Base-by-base conservation (phyloP, 2,329 filamentous ascomycete genomes). In the Aureobasidium musti region DNA sequence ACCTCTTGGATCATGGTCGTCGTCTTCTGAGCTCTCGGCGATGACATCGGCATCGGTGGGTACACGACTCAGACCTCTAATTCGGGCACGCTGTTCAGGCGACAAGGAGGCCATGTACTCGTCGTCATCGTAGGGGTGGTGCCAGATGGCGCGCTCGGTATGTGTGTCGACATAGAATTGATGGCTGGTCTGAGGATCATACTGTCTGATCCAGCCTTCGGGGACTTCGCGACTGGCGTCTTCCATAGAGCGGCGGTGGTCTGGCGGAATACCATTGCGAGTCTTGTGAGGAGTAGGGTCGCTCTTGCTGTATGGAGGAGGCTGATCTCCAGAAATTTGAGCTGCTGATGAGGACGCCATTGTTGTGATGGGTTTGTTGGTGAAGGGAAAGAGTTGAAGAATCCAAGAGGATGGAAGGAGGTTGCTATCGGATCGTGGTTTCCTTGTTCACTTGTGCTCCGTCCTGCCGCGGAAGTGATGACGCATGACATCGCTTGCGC, bases 111-210 rank as follows among this genome's bases (percentile, higher is more conserved):
- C 72, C 30, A 88, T 76, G 72, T 82, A 87, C 60, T 80, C 70
- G 1, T 83, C 80, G 71, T 87, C 86, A 71, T 88, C 86, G 73
- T 86, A 84, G 0, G 86, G 86, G 72, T 88, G 86, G 52, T 82
- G 79, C 86, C 86, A 88, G 70, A 85, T 86, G 66, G 82, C 83
- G 54, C 84, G 81, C 14, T 81, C 75, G 33, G 78, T 74, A 35
- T 71, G 81, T 1, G 84, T 87, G 74, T 88, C 83, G 71, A 88
- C 85, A 75, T 86, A 88, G 81, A 87, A 88, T 71, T 87, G 85
- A 71, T 88, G 86, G 21, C 81, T 73, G 14, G 78, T 79, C 61
- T 82, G 71, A 0, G 80, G 73, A 72, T 88, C 86, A 73, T 82
- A 87, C 67, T 82, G 79, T 3, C 86, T 78, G 1, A 87, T 76